Evolutionary conservation across 306 rosid species (phyloP), one percentile per base, ranked within the genome.

Genomic region (Casuarina cunninghamiana): DNA sequence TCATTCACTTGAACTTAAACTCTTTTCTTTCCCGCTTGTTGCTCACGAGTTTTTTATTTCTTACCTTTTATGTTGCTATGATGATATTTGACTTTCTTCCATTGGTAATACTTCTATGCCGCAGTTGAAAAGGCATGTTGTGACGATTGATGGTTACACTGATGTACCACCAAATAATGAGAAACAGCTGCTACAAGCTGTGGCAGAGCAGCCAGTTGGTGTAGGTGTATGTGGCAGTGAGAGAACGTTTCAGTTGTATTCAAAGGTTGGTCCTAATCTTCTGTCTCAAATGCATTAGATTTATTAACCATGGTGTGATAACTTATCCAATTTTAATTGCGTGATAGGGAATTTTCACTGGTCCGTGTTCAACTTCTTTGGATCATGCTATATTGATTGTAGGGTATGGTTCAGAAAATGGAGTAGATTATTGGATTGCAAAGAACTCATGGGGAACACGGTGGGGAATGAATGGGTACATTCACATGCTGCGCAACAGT

Each of bases 321-420:
- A 48, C 21, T 57, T 58, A 21, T 42, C 2, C 45, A 49, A 77
- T 15, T 74, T 51, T 73, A 16, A 53, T 82, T 81, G 78, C 71
- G 73, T 71, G 46, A 46, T 71, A 94, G 98, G 98, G 98, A 67
- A 87, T 94, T 75, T 94, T 94, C 81, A 79, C 73, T 0, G 98
- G 98, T 7, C 97, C 97, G 5, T 94, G 97, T 85, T 90, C 98
- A 61, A 87, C 90, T 76, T 70, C 88, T 75, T 75, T 94, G 85
- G 92, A 94, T 82, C 98, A 94, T 69, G 97, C 97, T 3, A 97
- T 94, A 78, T 83, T 94, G 87, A 89, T 94, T 43, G 95, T 94
- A 61, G 98, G 98, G 71, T 92, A 92, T 80, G 93, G 91, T 70
- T 89, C 97, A 32, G 85, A 89, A 77, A 86, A 90, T 71, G 98